A percentile compares a stretch with the other conserved stretches of the same genome.
Evolutionary conservation across 495 filamentous ascomycete species (phyloP).

Genomic region (Cercophora newfieldiana): DNA sequence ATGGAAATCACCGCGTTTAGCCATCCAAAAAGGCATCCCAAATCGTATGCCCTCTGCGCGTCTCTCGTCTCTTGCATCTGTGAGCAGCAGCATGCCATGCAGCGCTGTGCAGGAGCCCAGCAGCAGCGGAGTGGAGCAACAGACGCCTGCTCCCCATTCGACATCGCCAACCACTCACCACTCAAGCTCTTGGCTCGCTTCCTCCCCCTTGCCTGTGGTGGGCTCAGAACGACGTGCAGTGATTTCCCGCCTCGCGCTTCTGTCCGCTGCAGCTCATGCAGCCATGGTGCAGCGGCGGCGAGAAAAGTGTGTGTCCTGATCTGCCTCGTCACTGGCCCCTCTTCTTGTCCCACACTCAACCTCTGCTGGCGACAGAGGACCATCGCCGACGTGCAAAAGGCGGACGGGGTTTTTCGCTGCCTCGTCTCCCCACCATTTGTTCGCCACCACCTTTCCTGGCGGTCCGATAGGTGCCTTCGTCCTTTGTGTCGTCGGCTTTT

Average conservation of each 20-base stretch:
- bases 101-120: background rate
- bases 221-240: constrained; percentile 8
- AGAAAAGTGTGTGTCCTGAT: background rate
- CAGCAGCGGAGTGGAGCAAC: background rate
- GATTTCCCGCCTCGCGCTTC: constrained; percentile 16
- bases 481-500: background rate
- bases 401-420: background rate
- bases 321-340: background rate
- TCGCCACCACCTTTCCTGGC: background rate
- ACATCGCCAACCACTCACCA: too few relatives aligned
- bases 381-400: background rate
- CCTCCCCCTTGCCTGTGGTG: constrained; percentile 4
- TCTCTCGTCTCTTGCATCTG: background rate
- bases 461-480: background rate
- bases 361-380: background rate
- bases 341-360: background rate
- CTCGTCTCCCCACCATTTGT: background rate
- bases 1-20: background rate
- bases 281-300: background rate
- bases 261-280: constrained; percentile 6
- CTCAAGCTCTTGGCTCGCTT: constrained; percentile 11
- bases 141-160: constrained; percentile 9
- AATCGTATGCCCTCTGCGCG: background rate
- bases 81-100: constrained; percentile 1
- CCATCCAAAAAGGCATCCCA: constrained; percentile 9